phyloP scores from a whole-genome alignment of 306 rosid genomes.

The Ormosia emarginata region DNA sequence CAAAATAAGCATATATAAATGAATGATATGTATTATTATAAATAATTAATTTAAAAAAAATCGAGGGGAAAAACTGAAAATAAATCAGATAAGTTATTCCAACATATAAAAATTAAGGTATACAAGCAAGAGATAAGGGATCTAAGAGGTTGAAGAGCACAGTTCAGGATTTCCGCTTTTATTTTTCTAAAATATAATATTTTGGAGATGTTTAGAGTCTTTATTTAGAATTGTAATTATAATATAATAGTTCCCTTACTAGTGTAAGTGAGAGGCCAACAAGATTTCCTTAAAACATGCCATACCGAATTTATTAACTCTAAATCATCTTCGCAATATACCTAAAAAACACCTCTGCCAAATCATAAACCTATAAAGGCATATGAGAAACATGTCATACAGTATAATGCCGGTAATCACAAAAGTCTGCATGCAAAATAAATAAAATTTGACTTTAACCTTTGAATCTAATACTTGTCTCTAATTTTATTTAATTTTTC shows the following conservation, averaged over 20 bases:
- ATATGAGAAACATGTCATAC: neutral
- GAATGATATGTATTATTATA: neutral
- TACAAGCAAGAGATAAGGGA: neutral
- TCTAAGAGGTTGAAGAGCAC: neutral
- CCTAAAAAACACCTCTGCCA: neutral
- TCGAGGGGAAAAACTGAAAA: neutral
- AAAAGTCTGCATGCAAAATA: slow-evolving; percentile 18
- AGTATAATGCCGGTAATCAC: neutral
- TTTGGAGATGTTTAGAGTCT: neutral
- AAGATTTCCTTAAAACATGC: neutral
- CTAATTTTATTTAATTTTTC: too few species aligned
- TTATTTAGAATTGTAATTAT: neutral
- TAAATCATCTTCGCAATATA: neutral
- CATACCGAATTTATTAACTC: neutral
- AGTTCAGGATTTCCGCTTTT: neutral
- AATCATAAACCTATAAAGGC: slow-evolving; percentile 7
- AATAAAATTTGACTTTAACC: too few species aligned
- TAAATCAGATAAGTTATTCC: neutral
- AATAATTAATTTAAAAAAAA: neutral
- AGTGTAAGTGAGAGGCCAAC: neutral
- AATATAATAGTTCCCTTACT: neutral
- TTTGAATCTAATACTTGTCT: too few species aligned
- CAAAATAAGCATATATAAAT: neutral
- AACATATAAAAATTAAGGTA: neutral
- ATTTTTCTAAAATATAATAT: neutral